Evolutionary conservation across 1,139 yeast genomes (phyloP).

Genomic region (Protomyces inundatus): DNA sequence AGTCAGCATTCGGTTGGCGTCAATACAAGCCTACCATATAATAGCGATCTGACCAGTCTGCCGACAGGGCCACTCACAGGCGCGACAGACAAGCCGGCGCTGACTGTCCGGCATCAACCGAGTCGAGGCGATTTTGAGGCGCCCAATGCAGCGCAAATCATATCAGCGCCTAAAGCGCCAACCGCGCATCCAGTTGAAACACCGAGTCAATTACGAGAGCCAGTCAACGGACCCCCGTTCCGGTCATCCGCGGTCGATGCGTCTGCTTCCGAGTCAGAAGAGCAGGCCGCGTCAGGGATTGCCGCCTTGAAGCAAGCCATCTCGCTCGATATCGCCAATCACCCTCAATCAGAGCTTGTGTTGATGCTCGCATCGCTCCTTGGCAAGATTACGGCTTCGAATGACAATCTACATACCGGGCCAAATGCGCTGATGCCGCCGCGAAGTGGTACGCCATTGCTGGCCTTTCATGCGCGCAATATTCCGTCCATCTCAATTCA

Average conservation of each 20-base stretch:
- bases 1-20: not conserved
- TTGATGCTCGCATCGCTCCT: conserved; percentile 78
- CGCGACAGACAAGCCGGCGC: not conserved
- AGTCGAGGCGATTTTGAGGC: not conserved
- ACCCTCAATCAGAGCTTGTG: conserved; percentile 73
- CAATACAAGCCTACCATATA: not conserved
- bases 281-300: no score
- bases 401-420: conserved; percentile 49
- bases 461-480: conserved; percentile 92
- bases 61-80: not conserved
- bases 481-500: conserved; percentile 89
- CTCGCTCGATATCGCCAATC: conserved; percentile 66
- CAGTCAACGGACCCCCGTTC: no score
- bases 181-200: not conserved
- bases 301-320: no score
- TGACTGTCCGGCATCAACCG: not conserved
- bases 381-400: conserved; percentile 85
- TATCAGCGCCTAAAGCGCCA: not conserved
- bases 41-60: not conserved
- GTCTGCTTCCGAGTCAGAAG: no score
- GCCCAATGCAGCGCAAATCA: not conserved
- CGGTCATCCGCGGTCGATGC: no score
- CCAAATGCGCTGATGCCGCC: conserved; percentile 5
- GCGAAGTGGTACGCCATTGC: conserved; percentile 53
- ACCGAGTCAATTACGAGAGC: not conserved